These are phyloP conservation scores for Caryopteris hybrid DNA, from an alignment of 305 asterid genomes.

Conservation along the genomic window DNA sequence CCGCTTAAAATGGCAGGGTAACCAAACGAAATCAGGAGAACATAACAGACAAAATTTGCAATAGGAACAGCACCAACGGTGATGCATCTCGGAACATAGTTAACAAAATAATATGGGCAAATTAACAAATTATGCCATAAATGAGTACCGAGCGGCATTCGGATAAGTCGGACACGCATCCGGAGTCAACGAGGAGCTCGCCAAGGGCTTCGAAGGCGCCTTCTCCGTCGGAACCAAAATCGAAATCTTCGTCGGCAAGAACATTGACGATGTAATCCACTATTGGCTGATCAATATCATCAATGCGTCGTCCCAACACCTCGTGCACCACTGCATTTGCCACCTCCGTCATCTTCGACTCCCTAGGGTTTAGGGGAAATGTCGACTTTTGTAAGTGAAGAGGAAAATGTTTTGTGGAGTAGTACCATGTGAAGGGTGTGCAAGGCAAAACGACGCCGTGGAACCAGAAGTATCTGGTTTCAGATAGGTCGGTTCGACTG, in stretches of 20 bases:
- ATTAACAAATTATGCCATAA: not conserved
- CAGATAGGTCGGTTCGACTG: too few relatives aligned
- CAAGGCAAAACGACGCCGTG: not conserved
- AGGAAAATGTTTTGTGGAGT: not conserved
- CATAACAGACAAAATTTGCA: not conserved
- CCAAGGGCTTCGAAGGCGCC: slow-evolving; percentile 89
- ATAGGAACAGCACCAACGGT: not conserved
- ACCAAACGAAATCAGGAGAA: not conserved
- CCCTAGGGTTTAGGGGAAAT: slow-evolving; percentile 19
- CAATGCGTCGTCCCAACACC: slow-evolving; percentile 59
- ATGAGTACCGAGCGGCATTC: slow-evolving; percentile 73
- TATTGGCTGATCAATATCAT: slow-evolving; percentile 84
- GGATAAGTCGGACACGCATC: slow-evolving; percentile 61
- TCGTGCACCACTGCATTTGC: slow-evolving; percentile 86
- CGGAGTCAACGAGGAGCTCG: slow-evolving; percentile 81
- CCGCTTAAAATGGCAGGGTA: not conserved
- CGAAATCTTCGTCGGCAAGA: slow-evolving; percentile 96
- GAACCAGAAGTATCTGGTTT: too few relatives aligned
- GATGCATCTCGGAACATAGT: not conserved
- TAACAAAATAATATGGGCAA: not conserved
- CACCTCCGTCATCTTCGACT: slow-evolving; percentile 71
- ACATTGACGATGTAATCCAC: slow-evolving; percentile 90
- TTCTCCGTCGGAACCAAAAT: slow-evolving; percentile 88
- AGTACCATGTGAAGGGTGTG: not conserved
- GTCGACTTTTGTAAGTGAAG: not conserved